phyloP scores from a whole-genome alignment of 2,329 filamentous ascomycete species.

The Achaetomium macrosporum region DNA sequence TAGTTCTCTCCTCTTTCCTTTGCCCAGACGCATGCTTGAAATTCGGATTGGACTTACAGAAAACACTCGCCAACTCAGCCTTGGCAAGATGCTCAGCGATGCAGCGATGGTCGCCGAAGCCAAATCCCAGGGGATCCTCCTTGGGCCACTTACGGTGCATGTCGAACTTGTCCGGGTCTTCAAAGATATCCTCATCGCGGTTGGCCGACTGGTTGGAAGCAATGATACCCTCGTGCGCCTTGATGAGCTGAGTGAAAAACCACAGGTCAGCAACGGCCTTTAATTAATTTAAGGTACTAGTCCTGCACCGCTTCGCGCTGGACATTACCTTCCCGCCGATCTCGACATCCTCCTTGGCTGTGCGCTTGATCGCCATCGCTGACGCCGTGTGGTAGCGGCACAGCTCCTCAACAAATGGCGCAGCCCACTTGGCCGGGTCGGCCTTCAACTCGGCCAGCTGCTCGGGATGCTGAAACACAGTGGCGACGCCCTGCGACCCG shows the following conservation, averaged over 20 bases:
- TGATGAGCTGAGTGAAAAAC: slow-evolving; percentile 29
- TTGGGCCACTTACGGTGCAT: slow-evolving; percentile 35
- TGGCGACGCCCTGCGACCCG: slow-evolving; percentile 35
- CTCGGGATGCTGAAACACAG: slow-evolving; percentile 37
- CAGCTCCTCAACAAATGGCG: slow-evolving; percentile 42
- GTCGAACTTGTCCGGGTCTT: slow-evolving; percentile 38
- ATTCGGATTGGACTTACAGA: slow-evolving; percentile 31
- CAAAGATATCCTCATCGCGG: slow-evolving; percentile 40
- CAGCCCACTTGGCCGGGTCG: slow-evolving; percentile 29
- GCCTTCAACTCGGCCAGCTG: slow-evolving; percentile 38
- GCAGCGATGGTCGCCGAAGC: slow-evolving; percentile 42
- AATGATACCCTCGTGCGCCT: slow-evolving; percentile 41
- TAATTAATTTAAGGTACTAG: not conserved
- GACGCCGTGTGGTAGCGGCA: slow-evolving; percentile 44
- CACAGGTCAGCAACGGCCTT: not conserved
- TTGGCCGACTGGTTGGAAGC: slow-evolving; percentile 43
- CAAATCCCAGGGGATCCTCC: slow-evolving; percentile 38
- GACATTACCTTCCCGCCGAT: slow-evolving; percentile 36
- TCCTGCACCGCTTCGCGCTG: not conserved
- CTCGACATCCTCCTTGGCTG: slow-evolving; percentile 41
- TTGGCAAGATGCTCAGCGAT: slow-evolving; percentile 40
- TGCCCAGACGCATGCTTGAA: not conserved
- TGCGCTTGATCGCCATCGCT: slow-evolving; percentile 41
- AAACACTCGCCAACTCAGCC: slow-evolving; percentile 38
- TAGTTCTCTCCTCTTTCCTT: not conserved